Percentiles rank a stretch among this genome's conserved stretches.
Evolutionary conservation across 106 monocot species (phyloP).

Genomic region (Apostasia ramifera): DNA sequence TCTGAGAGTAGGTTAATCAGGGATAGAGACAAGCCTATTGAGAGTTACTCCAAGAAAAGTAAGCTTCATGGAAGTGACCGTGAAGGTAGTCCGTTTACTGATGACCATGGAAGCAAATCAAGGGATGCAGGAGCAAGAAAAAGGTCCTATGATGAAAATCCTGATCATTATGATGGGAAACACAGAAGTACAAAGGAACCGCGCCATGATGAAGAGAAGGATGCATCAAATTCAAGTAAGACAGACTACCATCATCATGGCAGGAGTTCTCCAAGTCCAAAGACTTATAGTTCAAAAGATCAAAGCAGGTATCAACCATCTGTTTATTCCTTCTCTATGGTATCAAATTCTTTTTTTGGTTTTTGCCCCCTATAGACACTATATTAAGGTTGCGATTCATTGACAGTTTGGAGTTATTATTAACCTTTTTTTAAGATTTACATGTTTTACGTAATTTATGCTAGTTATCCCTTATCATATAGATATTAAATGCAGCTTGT

Average conservation of each 20-base stretch:
- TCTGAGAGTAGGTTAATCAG: conserved; percentile 39
- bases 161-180: conserved; percentile 44
- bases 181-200: conserved; percentile 28
- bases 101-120: conserved; percentile 24
- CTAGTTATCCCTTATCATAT: not conserved
- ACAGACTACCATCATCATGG: conserved; percentile 15
- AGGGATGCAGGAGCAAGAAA: conserved; percentile 48
- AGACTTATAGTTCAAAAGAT: conserved; percentile 39
- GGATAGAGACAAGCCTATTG: conserved; percentile 32
- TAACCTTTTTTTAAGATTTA: not conserved
- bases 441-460: not conserved
- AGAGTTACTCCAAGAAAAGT: conserved; percentile 45
- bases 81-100: conserved; percentile 32
- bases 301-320: conserved; percentile 28
- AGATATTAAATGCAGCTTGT: no score
- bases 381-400: no score
- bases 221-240: conserved; percentile 14
- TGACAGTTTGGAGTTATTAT: no score
- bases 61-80: conserved; percentile 44
- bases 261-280: conserved; percentile 35
- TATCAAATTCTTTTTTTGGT: not conserved
- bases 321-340: not conserved
- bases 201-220: conserved; percentile 28
- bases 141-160: conserved; percentile 55
- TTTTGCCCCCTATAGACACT: no score